These are phyloP conservation scores for Wickerhamomyces kurtzmanii DNA, from an alignment of 805 yeast genomes.

Conservation along the genomic window DNA sequence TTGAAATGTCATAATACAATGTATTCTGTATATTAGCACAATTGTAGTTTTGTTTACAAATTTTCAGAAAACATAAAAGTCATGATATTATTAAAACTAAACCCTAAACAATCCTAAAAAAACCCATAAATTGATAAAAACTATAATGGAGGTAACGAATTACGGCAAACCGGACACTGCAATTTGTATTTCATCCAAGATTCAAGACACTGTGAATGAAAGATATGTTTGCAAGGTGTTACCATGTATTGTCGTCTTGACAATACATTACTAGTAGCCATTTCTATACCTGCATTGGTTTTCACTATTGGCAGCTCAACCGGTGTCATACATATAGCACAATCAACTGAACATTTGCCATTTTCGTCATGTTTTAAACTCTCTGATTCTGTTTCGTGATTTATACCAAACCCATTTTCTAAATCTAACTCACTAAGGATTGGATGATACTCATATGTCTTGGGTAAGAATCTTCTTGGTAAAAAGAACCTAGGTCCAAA, in stretches of 20 bases:
- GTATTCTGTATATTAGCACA: too few species aligned
- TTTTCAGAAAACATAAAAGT: too few species aligned
- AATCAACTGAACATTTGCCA: slow-evolving; percentile 48
- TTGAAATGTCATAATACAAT: too few species aligned
- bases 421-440: slow-evolving; percentile 46
- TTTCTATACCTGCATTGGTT: slow-evolving; percentile 11
- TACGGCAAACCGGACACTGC: slow-evolving; percentile 91
- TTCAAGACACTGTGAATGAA: slow-evolving; percentile 83
- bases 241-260: slow-evolving; percentile 51
- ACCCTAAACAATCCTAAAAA: too few species aligned
- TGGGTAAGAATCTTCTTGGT: slow-evolving; percentile 66
- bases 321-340: slow-evolving; percentile 85
- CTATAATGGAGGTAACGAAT: slow-evolving; percentile 73
- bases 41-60: too few species aligned
- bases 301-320: slow-evolving; percentile 46
- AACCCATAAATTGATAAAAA: too few species aligned
- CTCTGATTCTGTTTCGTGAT: slow-evolving; percentile 22
- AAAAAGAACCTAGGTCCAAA: slow-evolving; percentile 81
- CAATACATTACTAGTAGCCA: slow-evolving; percentile 10
- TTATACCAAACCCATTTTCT: slow-evolving; percentile 52
- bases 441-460: slow-evolving; percentile 79
- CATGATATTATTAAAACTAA: too few species aligned
- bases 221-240: slow-evolving; percentile 87
- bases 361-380: slow-evolving; percentile 21
- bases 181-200: slow-evolving; percentile 89